Conservation (phyloP, 352 stramenopile species). For the Albugo candida region DNA sequence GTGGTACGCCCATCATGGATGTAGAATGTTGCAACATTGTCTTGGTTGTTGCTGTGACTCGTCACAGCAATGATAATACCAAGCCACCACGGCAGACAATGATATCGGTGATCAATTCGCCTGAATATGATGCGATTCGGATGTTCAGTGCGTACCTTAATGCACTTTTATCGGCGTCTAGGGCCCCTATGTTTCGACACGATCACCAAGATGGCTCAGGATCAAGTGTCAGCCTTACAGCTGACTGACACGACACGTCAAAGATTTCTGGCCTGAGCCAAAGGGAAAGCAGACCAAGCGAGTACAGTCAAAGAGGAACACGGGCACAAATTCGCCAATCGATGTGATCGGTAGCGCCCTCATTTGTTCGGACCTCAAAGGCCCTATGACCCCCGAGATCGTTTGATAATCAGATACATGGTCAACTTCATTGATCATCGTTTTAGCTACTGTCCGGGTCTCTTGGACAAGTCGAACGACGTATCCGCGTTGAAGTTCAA, state of each 20-base stretch:
- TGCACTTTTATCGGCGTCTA: background rate
- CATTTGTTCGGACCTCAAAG: background rate
- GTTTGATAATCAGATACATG: background rate
- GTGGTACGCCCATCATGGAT: too few species aligned
- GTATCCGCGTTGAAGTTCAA: too few species aligned
- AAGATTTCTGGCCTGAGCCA: background rate
- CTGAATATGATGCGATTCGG: background rate
- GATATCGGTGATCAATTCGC: too few species aligned
- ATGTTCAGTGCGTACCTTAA: background rate
- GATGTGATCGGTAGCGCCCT: background rate
- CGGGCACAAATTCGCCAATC: background rate
- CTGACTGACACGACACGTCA: background rate
- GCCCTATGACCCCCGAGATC: background rate
- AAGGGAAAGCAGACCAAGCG: background rate
- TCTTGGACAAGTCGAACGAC: too few species aligned
- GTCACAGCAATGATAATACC: too few species aligned
- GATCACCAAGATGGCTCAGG: background rate
- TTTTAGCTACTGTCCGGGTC: conserved; percentile 1
- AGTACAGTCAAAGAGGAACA: background rate
- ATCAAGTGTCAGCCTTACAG: background rate
- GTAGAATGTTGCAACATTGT: too few species aligned
- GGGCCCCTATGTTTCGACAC: background rate
- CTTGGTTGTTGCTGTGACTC: too few species aligned
- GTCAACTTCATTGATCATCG: conserved; percentile 2
- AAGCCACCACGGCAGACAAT: too few species aligned